Evolutionary conservation across 2,329 filamentous ascomycete genomes (phyloP).

Genomic region (Stemphylium lycopersici): DNA sequence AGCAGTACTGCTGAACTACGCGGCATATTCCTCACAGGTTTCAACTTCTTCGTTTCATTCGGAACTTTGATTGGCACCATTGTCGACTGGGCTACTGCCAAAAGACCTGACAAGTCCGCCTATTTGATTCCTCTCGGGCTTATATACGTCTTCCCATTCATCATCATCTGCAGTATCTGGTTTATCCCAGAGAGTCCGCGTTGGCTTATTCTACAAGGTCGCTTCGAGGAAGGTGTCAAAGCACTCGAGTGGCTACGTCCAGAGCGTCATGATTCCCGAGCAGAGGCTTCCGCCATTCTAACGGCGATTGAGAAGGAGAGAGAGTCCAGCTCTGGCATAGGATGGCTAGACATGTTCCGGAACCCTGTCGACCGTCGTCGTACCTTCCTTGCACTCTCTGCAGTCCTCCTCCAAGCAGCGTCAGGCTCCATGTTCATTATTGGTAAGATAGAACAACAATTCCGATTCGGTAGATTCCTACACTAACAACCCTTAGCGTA

Average conservation of each 20-base stretch:
- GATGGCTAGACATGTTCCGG: constrained; percentile 46
- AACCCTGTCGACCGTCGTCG: constrained; percentile 44
- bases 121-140: constrained; percentile 60
- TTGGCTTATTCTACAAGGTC: constrained; percentile 42
- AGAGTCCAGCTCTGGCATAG: constrained; percentile 33
- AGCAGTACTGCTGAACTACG: constrained; percentile 58
- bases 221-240: constrained; percentile 44
- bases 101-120: constrained; percentile 39
- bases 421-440: constrained; percentile 49
- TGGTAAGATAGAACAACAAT: constrained; percentile 44
- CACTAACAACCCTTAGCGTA: constrained; percentile 27
- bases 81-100: constrained; percentile 58
- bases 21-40: constrained; percentile 56
- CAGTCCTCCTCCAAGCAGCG: constrained; percentile 46
- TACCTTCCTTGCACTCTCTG: constrained; percentile 44
- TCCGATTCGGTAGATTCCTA: neutral
- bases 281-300: constrained; percentile 39
- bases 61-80: constrained; percentile 55
- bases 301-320: constrained; percentile 44
- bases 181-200: constrained; percentile 43
- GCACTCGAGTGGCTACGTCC: constrained; percentile 47
- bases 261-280: constrained; percentile 49
- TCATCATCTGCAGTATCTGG: constrained; percentile 51
- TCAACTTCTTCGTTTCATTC: constrained; percentile 58
- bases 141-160: constrained; percentile 55